Base-by-base conservation (phyloP, 228 moss, liverwort and hornwort genomes). In the Sphagnum fallax region DNA sequence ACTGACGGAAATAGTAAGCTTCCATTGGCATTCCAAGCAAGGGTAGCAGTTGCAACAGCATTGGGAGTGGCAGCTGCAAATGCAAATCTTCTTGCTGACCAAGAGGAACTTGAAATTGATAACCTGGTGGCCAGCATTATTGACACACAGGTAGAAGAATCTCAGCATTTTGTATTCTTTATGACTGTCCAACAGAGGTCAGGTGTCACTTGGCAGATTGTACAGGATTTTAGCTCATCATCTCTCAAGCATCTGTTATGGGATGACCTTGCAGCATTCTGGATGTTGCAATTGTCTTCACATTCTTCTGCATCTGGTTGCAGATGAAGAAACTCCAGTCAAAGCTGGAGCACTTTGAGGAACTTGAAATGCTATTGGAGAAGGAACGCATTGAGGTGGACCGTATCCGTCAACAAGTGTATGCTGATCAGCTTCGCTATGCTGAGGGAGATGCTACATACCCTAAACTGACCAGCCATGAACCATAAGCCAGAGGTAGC, bases 91-190 rank as follows among this genome's bases (percentile, higher is more conserved):
- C 78, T 97, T 68, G 97, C 97, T 74, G 93, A 97, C 69, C 91
- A 93, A 77, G 97, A 97, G 80, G 97, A 97, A 77, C 87, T 83
- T 47, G 87, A 88, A 69, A 97, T 97, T 69, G 97, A 91, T 80
- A 79, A 82, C 63, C 83, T 91, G 48, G 82, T 93, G 76, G 83
- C 91, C 53, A 90, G 77, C 72, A 87, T 93, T 50, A 93, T 97
- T 48, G 97, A 97, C 71, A 91, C 81, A 65, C 93, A 97, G 97
- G 97, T 97, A 65, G 51, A 70, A 72, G 16, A 32, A 32, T 32
- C 32, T 32, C 32, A 32, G 32, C 32, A 32, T 32, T 32, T 32
- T 32, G 51, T 60, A 5, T 60, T 8, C 52, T 60, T 53, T 48
- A 16, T 53, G 69, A 10, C 2, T 32, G 32, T 32, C 32, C 1